phyloP scores from a whole-genome alignment of 2,329 filamentous ascomycete species.

The Xylariaceae sp. region DNA sequence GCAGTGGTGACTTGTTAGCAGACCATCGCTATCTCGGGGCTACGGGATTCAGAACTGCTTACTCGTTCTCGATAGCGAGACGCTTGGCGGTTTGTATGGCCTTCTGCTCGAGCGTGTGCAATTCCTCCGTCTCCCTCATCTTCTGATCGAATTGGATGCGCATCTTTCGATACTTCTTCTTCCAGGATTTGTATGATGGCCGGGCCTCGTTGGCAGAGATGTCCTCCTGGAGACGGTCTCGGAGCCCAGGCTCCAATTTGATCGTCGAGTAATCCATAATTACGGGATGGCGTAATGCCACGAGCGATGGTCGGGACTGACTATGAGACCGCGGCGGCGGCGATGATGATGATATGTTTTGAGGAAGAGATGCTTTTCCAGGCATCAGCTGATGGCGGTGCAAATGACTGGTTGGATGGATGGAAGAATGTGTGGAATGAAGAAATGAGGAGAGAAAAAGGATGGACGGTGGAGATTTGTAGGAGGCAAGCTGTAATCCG shows the following conservation, averaged over 20 bases:
- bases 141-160: conserved; percentile 70
- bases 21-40: not conserved
- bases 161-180: conserved; percentile 96
- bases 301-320: not conserved
- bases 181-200: conserved; percentile 62
- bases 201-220: conserved; percentile 38
- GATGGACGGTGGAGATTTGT: not conserved
- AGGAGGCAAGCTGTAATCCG: no score
- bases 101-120: conserved; percentile 76
- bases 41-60: conserved; percentile 35
- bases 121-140: conserved; percentile 74
- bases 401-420: not conserved
- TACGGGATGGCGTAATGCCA: not conserved
- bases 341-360: not conserved
- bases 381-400: not conserved
- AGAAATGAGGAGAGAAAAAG: not conserved
- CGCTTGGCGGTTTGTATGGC: conserved; percentile 76
- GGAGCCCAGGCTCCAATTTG: conserved; percentile 28
- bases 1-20: conserved; percentile 21
- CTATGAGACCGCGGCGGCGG: not conserved
- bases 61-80: conserved; percentile 91
- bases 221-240: conserved; percentile 34
- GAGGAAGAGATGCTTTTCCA: not conserved
- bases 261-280: conserved; percentile 27
- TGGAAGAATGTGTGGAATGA: not conserved